Conservation (phyloP, 768 basidiomycete species). For the Podaxis sp. region DNA sequence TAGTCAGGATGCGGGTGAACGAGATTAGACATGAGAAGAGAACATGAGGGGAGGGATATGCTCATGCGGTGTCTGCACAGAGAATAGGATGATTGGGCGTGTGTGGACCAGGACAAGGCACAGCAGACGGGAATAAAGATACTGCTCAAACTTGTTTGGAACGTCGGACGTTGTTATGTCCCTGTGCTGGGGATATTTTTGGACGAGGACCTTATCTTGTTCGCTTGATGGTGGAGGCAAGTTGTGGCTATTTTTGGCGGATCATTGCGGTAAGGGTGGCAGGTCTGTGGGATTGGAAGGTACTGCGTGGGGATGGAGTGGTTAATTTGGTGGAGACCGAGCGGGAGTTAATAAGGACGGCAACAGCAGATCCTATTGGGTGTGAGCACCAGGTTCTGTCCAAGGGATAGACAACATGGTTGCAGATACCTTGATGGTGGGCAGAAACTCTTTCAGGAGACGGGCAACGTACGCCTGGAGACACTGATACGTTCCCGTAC, state of each 20-base stretch:
- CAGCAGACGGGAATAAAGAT: background rate
- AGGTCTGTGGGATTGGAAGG: slow-evolving; percentile 4
- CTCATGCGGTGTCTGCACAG: background rate
- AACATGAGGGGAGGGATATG: background rate
- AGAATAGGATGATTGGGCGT: background rate
- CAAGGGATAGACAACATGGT: background rate
- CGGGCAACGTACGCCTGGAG: background rate
- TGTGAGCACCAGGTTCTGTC: background rate
- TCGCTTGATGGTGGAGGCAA: background rate
- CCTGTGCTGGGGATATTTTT: slow-evolving; percentile 1
- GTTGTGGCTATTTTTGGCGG: slow-evolving; percentile 2
- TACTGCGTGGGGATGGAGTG: slow-evolving; percentile 1
- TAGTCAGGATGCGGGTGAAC: background rate
- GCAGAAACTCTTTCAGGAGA: background rate
- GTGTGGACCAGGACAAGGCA: background rate
- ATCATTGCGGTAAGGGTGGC: background rate
- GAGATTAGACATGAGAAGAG: background rate
- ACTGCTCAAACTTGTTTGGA: background rate
- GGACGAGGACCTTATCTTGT: background rate
- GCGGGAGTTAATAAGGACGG: background rate
- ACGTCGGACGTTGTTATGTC: background rate
- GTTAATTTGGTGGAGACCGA: background rate
- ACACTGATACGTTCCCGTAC: no score
- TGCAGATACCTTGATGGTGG: background rate
- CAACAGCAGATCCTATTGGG: background rate